phyloP scores from a whole-genome alignment of 2,329 filamentous ascomycete genomes.

The Emergomyces orientalis region DNA sequence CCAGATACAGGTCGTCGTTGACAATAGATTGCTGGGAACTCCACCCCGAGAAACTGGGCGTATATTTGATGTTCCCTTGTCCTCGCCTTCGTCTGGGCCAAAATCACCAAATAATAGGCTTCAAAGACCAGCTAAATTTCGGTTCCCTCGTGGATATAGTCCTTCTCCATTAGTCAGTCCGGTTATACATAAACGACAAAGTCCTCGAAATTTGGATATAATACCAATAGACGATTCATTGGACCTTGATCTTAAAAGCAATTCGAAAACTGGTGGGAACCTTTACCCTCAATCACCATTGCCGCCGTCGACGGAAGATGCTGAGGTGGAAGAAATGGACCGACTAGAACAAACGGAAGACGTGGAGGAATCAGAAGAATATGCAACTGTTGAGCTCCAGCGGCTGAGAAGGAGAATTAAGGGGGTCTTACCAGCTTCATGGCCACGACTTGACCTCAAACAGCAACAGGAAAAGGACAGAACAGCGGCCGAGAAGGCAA shows the following conservation, averaged over 20 bases:
- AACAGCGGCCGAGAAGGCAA: constrained; percentile 10
- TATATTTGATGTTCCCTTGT: constrained; percentile 30
- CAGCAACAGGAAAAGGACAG: constrained; percentile 22
- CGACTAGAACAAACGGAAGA: constrained; percentile 6
- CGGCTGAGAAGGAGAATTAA: constrained; percentile 33
- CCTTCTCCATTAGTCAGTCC: constrained; percentile 23
- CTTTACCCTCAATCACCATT: constrained; percentile 9
- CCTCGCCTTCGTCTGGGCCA: constrained; percentile 33
- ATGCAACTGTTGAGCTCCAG: constrained; percentile 13
- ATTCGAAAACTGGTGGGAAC: constrained; percentile 19
- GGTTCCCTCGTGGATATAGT: constrained; percentile 29
- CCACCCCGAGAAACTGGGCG: constrained; percentile 10
- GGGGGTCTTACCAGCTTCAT: constrained; percentile 43
- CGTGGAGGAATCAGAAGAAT: constrained; percentile 15
- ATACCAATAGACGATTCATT: constrained; percentile 13
- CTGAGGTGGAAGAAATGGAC: not conserved
- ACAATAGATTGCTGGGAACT: constrained; percentile 16
- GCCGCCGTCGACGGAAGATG: constrained; percentile 9
- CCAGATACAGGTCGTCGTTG: constrained; percentile 22
- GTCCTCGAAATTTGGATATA: constrained; percentile 16
- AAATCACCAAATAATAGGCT: constrained; percentile 20
- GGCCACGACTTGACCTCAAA: constrained; percentile 35
- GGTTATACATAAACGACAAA: constrained; percentile 19
- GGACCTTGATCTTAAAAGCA: constrained; percentile 14
- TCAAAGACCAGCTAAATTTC: constrained; percentile 24